Base-by-base conservation (phyloP, 139 green algal genomes). In the Axilococcus clingmanii region DNA sequence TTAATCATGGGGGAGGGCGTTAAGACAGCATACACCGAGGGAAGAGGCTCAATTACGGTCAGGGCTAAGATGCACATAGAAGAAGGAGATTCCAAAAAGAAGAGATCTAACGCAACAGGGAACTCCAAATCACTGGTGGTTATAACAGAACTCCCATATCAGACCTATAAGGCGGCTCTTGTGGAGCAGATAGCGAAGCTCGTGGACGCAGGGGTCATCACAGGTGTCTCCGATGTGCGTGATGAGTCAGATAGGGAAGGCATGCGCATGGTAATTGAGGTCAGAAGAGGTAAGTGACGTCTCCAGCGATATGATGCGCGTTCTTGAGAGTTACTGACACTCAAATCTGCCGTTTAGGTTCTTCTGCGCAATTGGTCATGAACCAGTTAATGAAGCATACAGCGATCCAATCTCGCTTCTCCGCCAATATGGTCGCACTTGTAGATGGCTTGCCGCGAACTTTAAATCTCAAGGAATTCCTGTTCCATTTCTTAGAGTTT, bases 241-340 rank as follows among this genome's bases (percentile, higher is more conserved):
- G 91, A 98, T 61, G 91, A 98, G 73, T 91, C 74, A 33, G 91
- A 97, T 63, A 73, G 91, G 0, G 48, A 69, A 17, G 90, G 90
- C 36, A 78, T 94, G 59, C 72, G 91, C 1, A 64, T 98, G 40
- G 91, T 98, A 24, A 75, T 98, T 19, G 90, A 97, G 68, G 55
- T 89, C 2, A 78, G 80, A 65, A 35, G 66, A 16, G 62, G 72
- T 65, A 30, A 30, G 58, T n/a, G n/a, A n/a, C n/a, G n/a, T n/a
- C n/a, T n/a, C n/a, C n/a, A 31, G 12, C 33, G 33, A 38, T 38
- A 38, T 38, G 11, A 38, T 38, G 33, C 33, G 12, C 12, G 12
- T 9, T 38, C 33, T n/a, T n/a, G 33, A 38, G 12, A n/a, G n/a
- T 25, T 20, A 24, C 8, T 24, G 12, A 25, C 12, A 38, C 33